phyloP scores from a whole-genome alignment of 805 yeast genomes.

The Yamadazyma ubonensis region DNA sequence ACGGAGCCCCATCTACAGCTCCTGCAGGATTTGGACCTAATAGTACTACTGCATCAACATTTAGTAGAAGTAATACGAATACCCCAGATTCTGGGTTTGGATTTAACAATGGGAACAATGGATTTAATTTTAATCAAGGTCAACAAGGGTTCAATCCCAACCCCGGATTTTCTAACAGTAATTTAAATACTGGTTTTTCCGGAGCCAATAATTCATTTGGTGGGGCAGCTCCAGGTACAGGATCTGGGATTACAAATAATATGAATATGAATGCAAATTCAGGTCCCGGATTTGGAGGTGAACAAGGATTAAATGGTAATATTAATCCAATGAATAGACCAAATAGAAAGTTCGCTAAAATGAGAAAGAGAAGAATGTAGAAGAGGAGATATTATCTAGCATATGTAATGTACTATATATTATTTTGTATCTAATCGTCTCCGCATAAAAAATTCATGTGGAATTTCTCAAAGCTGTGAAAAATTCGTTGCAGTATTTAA shows the following conservation, averaged over 20 bases:
- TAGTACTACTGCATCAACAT: slow-evolving; percentile 10
- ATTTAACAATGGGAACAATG: not conserved
- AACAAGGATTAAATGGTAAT: not conserved
- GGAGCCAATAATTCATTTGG: not conserved
- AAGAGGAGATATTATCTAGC: not conserved
- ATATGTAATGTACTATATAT: slow-evolving; percentile 2
- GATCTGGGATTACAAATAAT: too few species aligned
- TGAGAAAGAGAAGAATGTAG: slow-evolving; percentile 29
- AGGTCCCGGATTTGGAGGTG: not conserved
- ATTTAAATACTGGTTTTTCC: not conserved
- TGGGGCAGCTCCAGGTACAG: too few species aligned
- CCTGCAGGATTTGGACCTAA: slow-evolving; percentile 9
- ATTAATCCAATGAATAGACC: slow-evolving; percentile 11
- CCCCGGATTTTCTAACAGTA: not conserved
- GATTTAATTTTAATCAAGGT: not conserved
- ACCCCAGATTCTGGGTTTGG: slow-evolving; percentile 9
- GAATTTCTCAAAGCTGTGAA: slow-evolving; percentile 5
- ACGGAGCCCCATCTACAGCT: not conserved
- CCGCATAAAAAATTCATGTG: slow-evolving; percentile 11
- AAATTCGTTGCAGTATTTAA: slow-evolving; percentile 1
- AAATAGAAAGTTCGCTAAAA: slow-evolving; percentile 31
- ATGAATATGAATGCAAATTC: too few species aligned
- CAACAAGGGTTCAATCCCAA: not conserved
- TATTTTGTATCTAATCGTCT: not conserved
- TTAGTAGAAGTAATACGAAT: slow-evolving; percentile 7